These are phyloP conservation scores for Fusarium albidum DNA, from an alignment of 2,329 filamentous ascomycete species.

Conservation along the genomic window DNA sequence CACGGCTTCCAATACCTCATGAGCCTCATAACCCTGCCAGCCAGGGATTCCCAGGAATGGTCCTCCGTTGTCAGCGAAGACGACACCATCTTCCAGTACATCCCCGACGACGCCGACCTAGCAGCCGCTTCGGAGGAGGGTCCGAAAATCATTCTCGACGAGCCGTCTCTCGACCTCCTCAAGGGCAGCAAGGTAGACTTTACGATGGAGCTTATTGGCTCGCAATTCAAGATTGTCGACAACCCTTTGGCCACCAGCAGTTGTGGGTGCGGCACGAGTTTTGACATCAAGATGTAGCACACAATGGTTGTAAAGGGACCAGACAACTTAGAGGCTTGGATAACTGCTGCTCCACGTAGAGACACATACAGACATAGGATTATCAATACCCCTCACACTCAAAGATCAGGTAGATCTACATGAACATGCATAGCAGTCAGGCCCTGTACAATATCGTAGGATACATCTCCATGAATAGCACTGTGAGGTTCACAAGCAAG, in stretches of 20 bases:
- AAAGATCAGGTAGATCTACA: background rate
- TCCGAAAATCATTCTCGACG: conserved; percentile 89
- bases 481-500: too few species aligned
- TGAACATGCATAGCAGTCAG: background rate
- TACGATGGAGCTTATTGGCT: conserved; percentile 88
- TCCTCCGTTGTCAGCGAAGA: conserved; percentile 67
- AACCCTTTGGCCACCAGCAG: conserved; percentile 92
- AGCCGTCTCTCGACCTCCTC: conserved; percentile 84
- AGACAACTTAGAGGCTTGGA: conserved; percentile 21
- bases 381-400: conserved; percentile 31
- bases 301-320: background rate
- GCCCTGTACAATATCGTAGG: background rate
- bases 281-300: conserved; percentile 80
- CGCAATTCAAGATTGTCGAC: conserved; percentile 94
- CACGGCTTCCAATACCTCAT: conserved; percentile 99
- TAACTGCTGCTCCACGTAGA: conserved; percentile 14
- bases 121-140: conserved; percentile 42
- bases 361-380: conserved; percentile 18
- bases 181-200: conserved; percentile 97
- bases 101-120: conserved; percentile 55
- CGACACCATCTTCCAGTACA: conserved; percentile 85
- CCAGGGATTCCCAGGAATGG: conserved; percentile 44
- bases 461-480: background rate
- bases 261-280: conserved; percentile 97
- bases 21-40: conserved; percentile 75